Conservation (phyloP, 352 stramenopile species). For the Pilasporangium apinafurcum region DNA sequence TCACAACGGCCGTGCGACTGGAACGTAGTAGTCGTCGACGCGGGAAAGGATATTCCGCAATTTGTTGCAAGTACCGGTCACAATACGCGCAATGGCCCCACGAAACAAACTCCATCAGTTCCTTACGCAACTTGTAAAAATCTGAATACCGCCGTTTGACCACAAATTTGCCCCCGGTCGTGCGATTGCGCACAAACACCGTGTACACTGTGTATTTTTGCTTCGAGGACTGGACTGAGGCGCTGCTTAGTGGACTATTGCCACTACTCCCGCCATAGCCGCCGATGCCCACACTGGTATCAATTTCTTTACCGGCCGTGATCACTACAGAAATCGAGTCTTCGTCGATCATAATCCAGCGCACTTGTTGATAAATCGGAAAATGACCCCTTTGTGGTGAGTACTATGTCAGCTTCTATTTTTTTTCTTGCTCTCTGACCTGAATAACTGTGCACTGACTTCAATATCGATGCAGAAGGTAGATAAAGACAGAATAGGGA, state of each 20-base stretch:
- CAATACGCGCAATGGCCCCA: constrained; percentile 72
- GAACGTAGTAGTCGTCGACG: constrained; percentile 68
- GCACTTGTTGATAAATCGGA: too few species aligned
- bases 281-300: constrained; percentile 12
- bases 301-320: constrained; percentile 51
- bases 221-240: constrained; percentile 19
- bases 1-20: constrained; percentile 58
- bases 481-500: too few species aligned
- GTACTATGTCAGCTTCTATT: too few species aligned
- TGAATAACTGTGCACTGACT: too few species aligned
- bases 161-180: constrained; percentile 66
- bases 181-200: constrained; percentile 72
- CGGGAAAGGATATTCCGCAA: constrained; percentile 76
- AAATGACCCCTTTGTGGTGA: too few species aligned
- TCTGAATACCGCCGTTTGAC: constrained; percentile 79
- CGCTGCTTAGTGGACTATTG: background rate
- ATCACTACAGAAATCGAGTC: constrained; percentile 61
- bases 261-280: background rate
- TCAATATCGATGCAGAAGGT: too few species aligned
- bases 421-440: too few species aligned
- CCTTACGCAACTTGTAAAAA: constrained; percentile 80
- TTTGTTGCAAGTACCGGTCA: constrained; percentile 53
- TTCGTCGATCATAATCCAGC: constrained; percentile 41
- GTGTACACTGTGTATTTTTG: constrained; percentile 85
- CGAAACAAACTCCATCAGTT: constrained; percentile 76